Conservation (phyloP, 2,329 filamentous ascomycete genomes). For the Alternaria arbusti region DNA sequence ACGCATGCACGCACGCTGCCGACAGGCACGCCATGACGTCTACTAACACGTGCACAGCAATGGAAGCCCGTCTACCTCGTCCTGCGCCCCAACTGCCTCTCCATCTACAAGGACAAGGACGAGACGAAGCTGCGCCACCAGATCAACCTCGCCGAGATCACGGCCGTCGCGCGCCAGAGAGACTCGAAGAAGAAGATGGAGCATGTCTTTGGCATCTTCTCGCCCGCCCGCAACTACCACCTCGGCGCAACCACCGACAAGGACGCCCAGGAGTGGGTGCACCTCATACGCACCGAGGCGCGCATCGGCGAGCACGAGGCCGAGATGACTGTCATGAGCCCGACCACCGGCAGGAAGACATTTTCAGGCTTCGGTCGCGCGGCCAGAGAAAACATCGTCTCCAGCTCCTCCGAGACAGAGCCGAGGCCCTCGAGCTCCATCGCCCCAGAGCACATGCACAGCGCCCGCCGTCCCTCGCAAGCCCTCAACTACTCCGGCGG, state of each 20-base stretch:
- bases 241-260: constrained; percentile 76
- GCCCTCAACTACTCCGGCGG: constrained; percentile 68
- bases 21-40: background rate
- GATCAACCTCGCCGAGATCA: constrained; percentile 86
- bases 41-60: constrained; percentile 59
- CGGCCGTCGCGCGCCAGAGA: constrained; percentile 85
- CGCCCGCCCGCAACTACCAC: constrained; percentile 88
- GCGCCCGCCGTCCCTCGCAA: constrained; percentile 64
- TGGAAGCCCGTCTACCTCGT: constrained; percentile 94
- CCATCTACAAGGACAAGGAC: constrained; percentile 89
- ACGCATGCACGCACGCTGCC: background rate
- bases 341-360: constrained; percentile 60
- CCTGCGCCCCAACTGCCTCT: constrained; percentile 86
- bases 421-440: constrained; percentile 35
- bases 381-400: constrained; percentile 40
- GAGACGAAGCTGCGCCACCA: constrained; percentile 90
- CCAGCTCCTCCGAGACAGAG: constrained; percentile 57
- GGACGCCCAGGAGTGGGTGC: constrained; percentile 87
- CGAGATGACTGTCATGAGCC: constrained; percentile 77
- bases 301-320: constrained; percentile 89
- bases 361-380: constrained; percentile 50
- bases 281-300: constrained; percentile 77
- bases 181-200: constrained; percentile 87
- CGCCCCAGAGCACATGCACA: constrained; percentile 41
- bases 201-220: constrained; percentile 91